Base-by-base conservation (phyloP, 768 basidiomycete species). In the Xerocomellus amylosporus region DNA sequence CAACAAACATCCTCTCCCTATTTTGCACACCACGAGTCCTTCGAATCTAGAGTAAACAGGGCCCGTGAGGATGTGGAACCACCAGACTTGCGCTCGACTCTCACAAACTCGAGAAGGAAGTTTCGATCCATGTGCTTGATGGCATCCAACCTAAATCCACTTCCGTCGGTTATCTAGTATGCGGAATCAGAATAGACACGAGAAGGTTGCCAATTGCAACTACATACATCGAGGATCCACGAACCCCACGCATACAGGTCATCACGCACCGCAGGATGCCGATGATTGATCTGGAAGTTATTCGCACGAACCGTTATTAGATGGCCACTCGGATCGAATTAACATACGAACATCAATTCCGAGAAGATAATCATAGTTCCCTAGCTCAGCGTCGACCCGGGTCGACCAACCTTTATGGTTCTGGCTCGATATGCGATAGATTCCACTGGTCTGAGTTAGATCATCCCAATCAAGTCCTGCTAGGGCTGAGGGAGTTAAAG, bases 381-480 rank as follows among this genome's bases (percentile, higher is more conserved):
- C 92, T n/a, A 87, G 79, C 68, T 96, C 93, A 1, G 74, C 74
- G 66, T 92, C 90, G 8, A 96, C 94, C 58, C 79, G 75, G 13
- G 71, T 75, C 5, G 93, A 94, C 93, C 93, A 96, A 30, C 86
- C 85, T 71, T 86, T 83, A 59, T 85, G 84, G 7, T 78, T 80
- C 40, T 76, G 72, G 33, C 83, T 83, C 20, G 81, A 76, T 46
- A 96, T 86, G 51, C 87, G 83, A 72, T 80, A 96, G 30, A 97
- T 73, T n/a, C 71, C 82, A 39, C 79, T 80, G 12, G 79, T 80
- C 53, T 73, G 78, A 17, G 86, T 81, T 44, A 77, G 77, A 5
- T 88, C 78, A 65, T 97, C 93, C 80, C 85, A 95, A 64, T 96
- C 94, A 14, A 95, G 73, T 15, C 93, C 93, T 85, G 61, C 30